A percentile compares a stretch with the other conserved stretches of the same genome.
phyloP scores from a whole-genome alignment of 2,329 filamentous ascomycete species.

The Colletotrichum ledebouriae region DNA sequence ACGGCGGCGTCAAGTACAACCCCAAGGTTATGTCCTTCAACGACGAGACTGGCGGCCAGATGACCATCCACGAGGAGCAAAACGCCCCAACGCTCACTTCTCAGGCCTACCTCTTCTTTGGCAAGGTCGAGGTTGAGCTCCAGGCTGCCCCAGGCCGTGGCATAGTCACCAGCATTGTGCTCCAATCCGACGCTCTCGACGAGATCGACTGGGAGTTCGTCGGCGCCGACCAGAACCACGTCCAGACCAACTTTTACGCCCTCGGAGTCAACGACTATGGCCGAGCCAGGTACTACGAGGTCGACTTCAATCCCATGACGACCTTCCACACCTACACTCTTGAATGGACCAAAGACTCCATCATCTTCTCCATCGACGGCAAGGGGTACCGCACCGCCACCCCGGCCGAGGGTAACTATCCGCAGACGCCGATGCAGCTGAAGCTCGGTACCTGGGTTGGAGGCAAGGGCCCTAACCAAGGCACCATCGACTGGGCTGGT shows the following conservation, averaged over 20 bases:
- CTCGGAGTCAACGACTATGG: constrained; percentile 68
- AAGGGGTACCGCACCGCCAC: constrained; percentile 61
- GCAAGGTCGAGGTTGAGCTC: constrained; percentile 61
- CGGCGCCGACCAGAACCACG: constrained; percentile 49
- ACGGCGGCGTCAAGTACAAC: constrained; percentile 58
- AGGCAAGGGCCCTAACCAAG: constrained; percentile 62
- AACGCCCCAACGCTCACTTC: constrained; percentile 61
- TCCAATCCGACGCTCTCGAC: constrained; percentile 65
- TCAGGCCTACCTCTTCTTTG: constrained; percentile 67
- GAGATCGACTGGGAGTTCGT: constrained; percentile 66
- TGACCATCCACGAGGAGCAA: constrained; percentile 60
- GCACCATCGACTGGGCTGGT: constrained; percentile 77
- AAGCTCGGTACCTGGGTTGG: constrained; percentile 72
- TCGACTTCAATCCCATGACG: constrained; percentile 55
- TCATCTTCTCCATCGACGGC: constrained; percentile 72
- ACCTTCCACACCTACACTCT: constrained; percentile 74
- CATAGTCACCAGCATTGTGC: constrained; percentile 63
- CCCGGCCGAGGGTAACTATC: constrained; percentile 68
- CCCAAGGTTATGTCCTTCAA: constrained; percentile 54
- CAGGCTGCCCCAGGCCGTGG: constrained; percentile 62
- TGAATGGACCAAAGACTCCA: constrained; percentile 72
- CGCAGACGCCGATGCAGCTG: constrained; percentile 78
- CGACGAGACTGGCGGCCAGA: constrained; percentile 59
- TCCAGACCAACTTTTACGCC: constrained; percentile 67
- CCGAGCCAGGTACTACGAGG: constrained; percentile 63